These are phyloP conservation scores for Pseudomassariella vexata DNA, from an alignment of 2,329 filamentous ascomycete genomes.

Conservation along the genomic window DNA sequence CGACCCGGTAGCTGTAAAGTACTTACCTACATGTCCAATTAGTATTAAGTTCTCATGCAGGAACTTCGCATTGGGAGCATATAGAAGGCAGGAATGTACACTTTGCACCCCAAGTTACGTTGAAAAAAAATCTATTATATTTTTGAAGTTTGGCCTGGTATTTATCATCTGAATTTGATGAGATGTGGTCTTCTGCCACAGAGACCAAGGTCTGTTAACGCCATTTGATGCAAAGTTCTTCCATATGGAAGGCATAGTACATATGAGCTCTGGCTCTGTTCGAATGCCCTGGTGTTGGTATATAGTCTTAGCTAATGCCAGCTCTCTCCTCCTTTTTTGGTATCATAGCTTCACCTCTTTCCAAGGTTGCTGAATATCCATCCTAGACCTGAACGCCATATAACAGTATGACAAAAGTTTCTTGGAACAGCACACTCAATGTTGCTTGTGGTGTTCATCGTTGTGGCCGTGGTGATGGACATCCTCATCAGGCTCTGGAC, in stretches of 20 bases:
- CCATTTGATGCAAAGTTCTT: slow-evolving; percentile 12
- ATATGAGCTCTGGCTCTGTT: slow-evolving; percentile 14
- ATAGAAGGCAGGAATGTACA: no score
- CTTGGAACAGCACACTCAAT: slow-evolving; percentile 3
- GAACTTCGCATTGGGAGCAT: no score
- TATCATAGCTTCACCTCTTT: slow-evolving; percentile 15
- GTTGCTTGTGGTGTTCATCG: slow-evolving; percentile 20
- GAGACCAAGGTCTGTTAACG: slow-evolving; percentile 10
- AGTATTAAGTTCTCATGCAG: no score
- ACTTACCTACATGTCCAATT: no score
- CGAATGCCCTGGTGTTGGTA: neutral
- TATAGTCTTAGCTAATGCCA: neutral
- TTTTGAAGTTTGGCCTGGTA: no score
- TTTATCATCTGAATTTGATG: no score
- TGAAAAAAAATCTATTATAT: no score
- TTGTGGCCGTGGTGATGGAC: slow-evolving; percentile 33
- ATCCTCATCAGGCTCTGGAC: slow-evolving; percentile 55
- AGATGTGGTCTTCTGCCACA: no score
- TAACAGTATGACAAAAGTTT: slow-evolving; percentile 1
- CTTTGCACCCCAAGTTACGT: no score
- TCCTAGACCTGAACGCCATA: slow-evolving; percentile 20
- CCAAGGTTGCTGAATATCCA: slow-evolving; percentile 8
- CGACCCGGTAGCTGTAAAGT: no score
- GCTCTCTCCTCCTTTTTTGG: slow-evolving; percentile 8
- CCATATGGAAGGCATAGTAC: slow-evolving; percentile 14